phyloP scores from a whole-genome alignment of 192 early-diverging fungal genomes.

The Gamsiella multidivaricata region DNA sequence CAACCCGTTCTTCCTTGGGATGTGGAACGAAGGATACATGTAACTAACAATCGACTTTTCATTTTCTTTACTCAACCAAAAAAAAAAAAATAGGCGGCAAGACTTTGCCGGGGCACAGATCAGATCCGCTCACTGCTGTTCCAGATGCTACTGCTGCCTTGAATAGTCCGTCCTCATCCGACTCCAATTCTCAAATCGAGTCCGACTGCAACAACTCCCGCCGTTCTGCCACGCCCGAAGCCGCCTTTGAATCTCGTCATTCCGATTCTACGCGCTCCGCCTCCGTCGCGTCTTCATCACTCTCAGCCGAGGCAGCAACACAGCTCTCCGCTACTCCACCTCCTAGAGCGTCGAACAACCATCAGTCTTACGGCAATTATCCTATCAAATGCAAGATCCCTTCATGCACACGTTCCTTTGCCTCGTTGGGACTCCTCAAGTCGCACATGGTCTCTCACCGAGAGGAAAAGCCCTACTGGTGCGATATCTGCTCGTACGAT shows the following conservation, averaged over 20 bases:
- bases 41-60: no score
- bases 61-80: no score
- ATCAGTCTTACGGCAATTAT: not conserved
- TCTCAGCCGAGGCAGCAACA: not conserved
- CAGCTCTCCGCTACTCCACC: not conserved
- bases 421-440: conserved; percentile 16
- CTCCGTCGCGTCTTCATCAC: no score
- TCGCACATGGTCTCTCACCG: conserved; percentile 42
- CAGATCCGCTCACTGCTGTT: not conserved
- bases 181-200: not conserved
- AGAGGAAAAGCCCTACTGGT: conserved; percentile 31
- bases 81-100: not conserved
- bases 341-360: not conserved
- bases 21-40: not conserved
- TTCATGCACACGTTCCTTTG: conserved; percentile 3
- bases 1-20: not conserved
- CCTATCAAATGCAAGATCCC: not conserved
- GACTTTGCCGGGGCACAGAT: not conserved
- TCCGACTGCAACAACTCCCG: no score
- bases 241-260: no score
- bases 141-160: not conserved
- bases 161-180: not conserved
- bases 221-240: no score
- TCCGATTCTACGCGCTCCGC: no score
- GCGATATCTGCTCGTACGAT: conserved; percentile 30